Percentiles rank a stretch among this genome's conserved stretches.
Evolutionary conservation across 2,329 filamentous ascomycete species (phyloP).

Genomic region (Ophiostoma novo-ulmi): DNA sequence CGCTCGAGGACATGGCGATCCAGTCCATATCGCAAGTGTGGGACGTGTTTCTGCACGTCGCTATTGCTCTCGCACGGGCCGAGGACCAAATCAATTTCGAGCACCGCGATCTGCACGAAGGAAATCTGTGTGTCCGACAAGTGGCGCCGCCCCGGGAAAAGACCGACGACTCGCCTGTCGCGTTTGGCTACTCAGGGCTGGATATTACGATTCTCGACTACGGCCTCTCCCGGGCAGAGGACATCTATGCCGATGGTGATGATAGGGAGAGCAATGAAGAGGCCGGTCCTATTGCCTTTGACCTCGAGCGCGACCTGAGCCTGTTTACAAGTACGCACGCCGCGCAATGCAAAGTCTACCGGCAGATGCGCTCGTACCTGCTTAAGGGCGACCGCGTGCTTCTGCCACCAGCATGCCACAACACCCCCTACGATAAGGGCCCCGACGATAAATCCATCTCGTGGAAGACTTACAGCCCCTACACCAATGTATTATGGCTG

Average conservation of each 20-base stretch:
- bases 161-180: conserved; percentile 30
- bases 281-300: conserved; percentile 45
- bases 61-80: conserved; percentile 55
- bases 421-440: conserved; percentile 43
- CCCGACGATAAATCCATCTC: conserved; percentile 45
- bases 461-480: conserved; percentile 53
- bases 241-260: conserved; percentile 32
- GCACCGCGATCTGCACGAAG: conserved; percentile 63
- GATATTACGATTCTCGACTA: conserved; percentile 63
- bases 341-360: conserved; percentile 56
- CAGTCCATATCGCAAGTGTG: conserved; percentile 49
- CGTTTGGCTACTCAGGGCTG: conserved; percentile 56
- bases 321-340: conserved; percentile 58
- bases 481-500: conserved; percentile 62
- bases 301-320: conserved; percentile 55
- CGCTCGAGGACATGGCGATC: conserved; percentile 55
- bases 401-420: conserved; percentile 45
- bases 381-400: conserved; percentile 48
- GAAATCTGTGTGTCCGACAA: conserved; percentile 56
- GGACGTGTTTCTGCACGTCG: conserved; percentile 58
- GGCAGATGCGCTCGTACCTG: conserved; percentile 57
- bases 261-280: conserved; percentile 13
- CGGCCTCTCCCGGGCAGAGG: conserved; percentile 53
- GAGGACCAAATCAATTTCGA: conserved; percentile 57
- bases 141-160: conserved; percentile 34